Conservation (phyloP, 2,329 filamentous ascomycete genomes). For the Beauveria caledonica region DNA sequence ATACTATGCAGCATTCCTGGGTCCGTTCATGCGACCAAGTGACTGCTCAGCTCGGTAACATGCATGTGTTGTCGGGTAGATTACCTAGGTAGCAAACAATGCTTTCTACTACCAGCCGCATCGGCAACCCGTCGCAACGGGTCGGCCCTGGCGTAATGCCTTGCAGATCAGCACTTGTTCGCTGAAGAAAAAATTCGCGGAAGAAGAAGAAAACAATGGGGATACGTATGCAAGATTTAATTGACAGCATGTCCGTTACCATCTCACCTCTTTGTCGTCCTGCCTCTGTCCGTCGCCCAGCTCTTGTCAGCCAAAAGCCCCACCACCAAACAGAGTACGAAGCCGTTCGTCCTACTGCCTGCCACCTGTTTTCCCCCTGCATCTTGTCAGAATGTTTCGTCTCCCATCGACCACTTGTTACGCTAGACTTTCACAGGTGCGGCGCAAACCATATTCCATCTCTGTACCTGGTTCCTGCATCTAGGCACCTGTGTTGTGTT, state of each 20-base stretch:
- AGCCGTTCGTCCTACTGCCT: too few species aligned
- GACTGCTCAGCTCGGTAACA: neutral
- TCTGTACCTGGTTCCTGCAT: neutral
- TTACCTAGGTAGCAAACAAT: neutral
- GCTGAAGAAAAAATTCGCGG: too few species aligned
- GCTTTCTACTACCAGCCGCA: neutral
- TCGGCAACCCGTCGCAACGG: neutral
- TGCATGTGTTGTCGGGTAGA: neutral
- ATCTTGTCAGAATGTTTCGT: neutral
- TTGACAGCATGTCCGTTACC: too few species aligned
- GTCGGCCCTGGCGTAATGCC: neutral
- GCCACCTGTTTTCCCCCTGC: too few species aligned
- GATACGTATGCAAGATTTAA: too few species aligned
- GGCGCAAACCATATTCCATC: neutral
- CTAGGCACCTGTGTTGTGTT: neutral
- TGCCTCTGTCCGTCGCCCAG: neutral
- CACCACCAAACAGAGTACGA: too few species aligned
- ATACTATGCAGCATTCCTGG: too few species aligned
- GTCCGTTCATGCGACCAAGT: neutral
- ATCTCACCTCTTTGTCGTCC: neutral
- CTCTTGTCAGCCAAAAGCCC: too few species aligned
- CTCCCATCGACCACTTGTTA: neutral
- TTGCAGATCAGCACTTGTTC: too few species aligned
- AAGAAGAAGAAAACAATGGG: too few species aligned
- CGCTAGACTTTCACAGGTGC: neutral